Conservation (phyloP, 768 basidiomycete species). For the Boletus fagicola region DNA sequence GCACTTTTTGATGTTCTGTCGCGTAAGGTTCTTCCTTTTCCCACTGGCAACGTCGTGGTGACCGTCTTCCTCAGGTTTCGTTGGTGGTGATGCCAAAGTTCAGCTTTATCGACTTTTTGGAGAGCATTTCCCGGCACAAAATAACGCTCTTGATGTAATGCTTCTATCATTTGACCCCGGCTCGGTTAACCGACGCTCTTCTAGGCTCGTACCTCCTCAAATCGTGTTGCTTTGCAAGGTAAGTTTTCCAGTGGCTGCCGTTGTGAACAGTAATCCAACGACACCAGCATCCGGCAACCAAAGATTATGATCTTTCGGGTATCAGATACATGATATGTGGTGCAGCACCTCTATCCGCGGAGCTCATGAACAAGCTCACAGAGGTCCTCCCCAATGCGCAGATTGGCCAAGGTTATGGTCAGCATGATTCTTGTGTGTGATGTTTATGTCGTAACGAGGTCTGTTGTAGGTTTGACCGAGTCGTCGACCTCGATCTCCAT, state of each 20-base stretch:
- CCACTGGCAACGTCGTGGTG: background rate
- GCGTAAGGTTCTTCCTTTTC: constrained; percentile 36
- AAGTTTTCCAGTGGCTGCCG: background rate
- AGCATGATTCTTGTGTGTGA: background rate
- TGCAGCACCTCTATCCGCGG: constrained; percentile 62
- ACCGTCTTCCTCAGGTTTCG: constrained; percentile 40
- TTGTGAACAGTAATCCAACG: background rate
- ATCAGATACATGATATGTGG: constrained; percentile 56
- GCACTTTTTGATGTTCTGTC: constrained; percentile 52
- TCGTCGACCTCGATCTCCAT: constrained; percentile 51
- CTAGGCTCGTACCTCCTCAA: constrained; percentile 64
- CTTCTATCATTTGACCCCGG: background rate
- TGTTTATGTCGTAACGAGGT: background rate
- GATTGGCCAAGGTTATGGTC: constrained; percentile 68
- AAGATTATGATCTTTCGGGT: constrained; percentile 48
- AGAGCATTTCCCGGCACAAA: constrained; percentile 55
- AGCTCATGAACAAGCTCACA: constrained; percentile 46
- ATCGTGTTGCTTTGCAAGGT: constrained; percentile 68
- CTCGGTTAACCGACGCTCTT: background rate
- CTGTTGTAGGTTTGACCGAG: constrained; percentile 61
- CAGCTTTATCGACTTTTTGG: constrained; percentile 58
- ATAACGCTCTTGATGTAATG: constrained; percentile 55
- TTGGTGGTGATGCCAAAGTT: constrained; percentile 63
- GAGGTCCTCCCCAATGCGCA: constrained; percentile 53
- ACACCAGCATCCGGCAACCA: constrained; percentile 49